Base-by-base conservation (phyloP, 1,284 basidiomycete genomes). In the Peniophora sp. region DNA sequence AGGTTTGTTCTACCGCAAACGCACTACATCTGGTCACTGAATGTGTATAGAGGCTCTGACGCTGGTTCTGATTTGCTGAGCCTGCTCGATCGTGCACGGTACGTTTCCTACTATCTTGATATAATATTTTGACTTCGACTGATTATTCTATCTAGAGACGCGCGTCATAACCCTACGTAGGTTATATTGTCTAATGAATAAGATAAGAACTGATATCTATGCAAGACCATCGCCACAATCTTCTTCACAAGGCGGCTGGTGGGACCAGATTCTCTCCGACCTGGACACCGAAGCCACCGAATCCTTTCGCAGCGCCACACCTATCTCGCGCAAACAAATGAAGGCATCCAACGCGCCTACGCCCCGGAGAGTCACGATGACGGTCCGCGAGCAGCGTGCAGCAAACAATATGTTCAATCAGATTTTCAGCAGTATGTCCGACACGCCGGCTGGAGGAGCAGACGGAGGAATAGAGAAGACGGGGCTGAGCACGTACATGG, bases 401-500 rank as follows among this genome's bases (percentile, higher is more conserved):
- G 18, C 37, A 15, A 15, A 41, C 15, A 8, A n/a, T n/a, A 41
- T 41, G n/a, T 17, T 41, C n/a, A 20, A 41, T 41, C 37, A 41
- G n/a, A n/a, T 41, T 15, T 41, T 41, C 37, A n/a, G 37, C 37
- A 20, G 15, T 15, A 17, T 20, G n/a, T 41, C 37, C 18, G 37
- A 20, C 15, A 15, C 34, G 34, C 34, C 34, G 34, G 34, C 10
- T n/a, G 34, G 10, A n/a, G 34, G 34, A 36, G 10, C 34, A 36
- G 34, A n/a, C 10, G 10, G 10, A 36, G n/a, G 34, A 10, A 36
- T 36, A n/a, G 34, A n/a, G 37, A 20, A 15, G n/a, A n/a, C 37
- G 6, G 37, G 37, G 8, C 14, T 66, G 69, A 48, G 66, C 68
- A 36, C 73, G 68, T 51, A 66, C 85, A 24, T 74, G 78, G 36